Percentiles rank a stretch among this genome's conserved stretches.
Evolutionary conservation across 2,329 filamentous ascomycete genomes (phyloP).

Genomic region (Fusarium sp.): DNA sequence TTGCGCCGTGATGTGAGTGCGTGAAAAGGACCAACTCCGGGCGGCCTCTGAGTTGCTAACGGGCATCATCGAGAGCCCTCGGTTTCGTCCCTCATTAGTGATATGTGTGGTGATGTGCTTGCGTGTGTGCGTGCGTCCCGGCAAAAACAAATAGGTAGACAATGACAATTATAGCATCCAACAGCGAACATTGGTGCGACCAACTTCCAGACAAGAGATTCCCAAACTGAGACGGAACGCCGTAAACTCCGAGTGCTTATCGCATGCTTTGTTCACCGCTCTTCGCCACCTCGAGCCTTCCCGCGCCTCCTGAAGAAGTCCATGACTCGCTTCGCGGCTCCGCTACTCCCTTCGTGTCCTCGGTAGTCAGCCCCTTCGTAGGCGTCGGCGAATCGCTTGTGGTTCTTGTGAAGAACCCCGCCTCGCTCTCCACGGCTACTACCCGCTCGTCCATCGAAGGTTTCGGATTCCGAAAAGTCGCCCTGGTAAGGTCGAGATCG

Average conservation of each 20-base stretch:
- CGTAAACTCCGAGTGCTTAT: slow-evolving; percentile 37
- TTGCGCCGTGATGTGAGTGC: slow-evolving; percentile 41
- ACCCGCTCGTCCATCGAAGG: slow-evolving; percentile 51
- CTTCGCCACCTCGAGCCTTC: slow-evolving; percentile 71
- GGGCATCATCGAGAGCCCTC: slow-evolving; percentile 37
- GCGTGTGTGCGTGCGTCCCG: slow-evolving; percentile 22
- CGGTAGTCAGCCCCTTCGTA: slow-evolving; percentile 76
- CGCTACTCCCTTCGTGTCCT: slow-evolving; percentile 81
- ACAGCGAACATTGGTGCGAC: slow-evolving; percentile 35
- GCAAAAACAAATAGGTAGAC: slow-evolving; percentile 36
- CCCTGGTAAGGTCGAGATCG: slow-evolving; percentile 55
- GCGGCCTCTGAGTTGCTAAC: slow-evolving; percentile 33
- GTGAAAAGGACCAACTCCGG: slow-evolving; percentile 30
- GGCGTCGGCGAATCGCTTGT: slow-evolving; percentile 86
- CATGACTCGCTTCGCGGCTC: slow-evolving; percentile 92
- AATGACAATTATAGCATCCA: slow-evolving; percentile 43
- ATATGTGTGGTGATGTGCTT: slow-evolving; percentile 34
- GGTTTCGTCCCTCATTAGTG: slow-evolving; percentile 43
- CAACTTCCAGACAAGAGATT: slow-evolving; percentile 38
- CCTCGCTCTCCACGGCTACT: slow-evolving; percentile 54
- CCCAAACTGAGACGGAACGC: slow-evolving; percentile 38
- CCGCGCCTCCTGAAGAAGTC: slow-evolving; percentile 94
- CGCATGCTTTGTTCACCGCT: slow-evolving; percentile 52
- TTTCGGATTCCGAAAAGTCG: slow-evolving; percentile 54
- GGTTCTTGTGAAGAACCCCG: slow-evolving; percentile 80